Evolutionary conservation across 768 basidiomycete species (phyloP).

Genomic region (Terana coerulea): DNA sequence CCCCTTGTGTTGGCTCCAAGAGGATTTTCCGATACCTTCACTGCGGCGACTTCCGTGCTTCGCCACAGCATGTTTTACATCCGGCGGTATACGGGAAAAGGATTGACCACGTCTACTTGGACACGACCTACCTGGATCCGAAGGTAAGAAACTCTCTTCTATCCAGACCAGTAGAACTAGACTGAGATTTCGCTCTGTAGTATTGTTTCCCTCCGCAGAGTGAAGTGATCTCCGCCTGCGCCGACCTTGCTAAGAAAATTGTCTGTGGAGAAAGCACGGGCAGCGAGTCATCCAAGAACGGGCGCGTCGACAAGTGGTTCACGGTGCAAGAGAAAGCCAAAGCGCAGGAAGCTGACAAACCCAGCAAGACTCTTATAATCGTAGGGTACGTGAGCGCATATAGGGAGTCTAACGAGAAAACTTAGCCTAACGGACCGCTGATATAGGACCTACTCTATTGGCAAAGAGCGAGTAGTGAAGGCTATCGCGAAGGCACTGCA

Average conservation of each 20-base stretch:
- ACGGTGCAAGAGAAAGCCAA: slow-evolving; percentile 23
- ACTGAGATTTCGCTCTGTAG: slow-evolving; percentile 33
- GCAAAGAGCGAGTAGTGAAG: slow-evolving; percentile 97
- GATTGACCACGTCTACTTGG: slow-evolving; percentile 88
- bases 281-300: slow-evolving; percentile 17
- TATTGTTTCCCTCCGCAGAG: slow-evolving; percentile 96
- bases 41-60: slow-evolving; percentile 92
- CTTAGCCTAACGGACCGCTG: not conserved
- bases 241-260: slow-evolving; percentile 67
- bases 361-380: slow-evolving; percentile 50
- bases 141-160: slow-evolving; percentile 38
- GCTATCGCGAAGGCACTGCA: slow-evolving; percentile 81
- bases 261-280: slow-evolving; percentile 36
- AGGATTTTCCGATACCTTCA: slow-evolving; percentile 86
- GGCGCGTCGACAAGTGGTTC: slow-evolving; percentile 51
- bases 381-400: slow-evolving; percentile 58
- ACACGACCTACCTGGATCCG: slow-evolving; percentile 94
- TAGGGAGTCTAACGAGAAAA: not conserved
- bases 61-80: slow-evolving; percentile 82
- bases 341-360: slow-evolving; percentile 34
- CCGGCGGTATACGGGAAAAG: slow-evolving; percentile 76
- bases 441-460: slow-evolving; percentile 91
- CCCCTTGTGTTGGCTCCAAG: slow-evolving; percentile 63
- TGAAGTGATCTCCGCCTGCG: slow-evolving; percentile 91
- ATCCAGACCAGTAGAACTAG: not conserved